Evolutionary conservation across 176 grass and related monocot genomes (phyloP), one percentile per base, ranked within the genome.

Genomic region (Lolium perenne): DNA sequence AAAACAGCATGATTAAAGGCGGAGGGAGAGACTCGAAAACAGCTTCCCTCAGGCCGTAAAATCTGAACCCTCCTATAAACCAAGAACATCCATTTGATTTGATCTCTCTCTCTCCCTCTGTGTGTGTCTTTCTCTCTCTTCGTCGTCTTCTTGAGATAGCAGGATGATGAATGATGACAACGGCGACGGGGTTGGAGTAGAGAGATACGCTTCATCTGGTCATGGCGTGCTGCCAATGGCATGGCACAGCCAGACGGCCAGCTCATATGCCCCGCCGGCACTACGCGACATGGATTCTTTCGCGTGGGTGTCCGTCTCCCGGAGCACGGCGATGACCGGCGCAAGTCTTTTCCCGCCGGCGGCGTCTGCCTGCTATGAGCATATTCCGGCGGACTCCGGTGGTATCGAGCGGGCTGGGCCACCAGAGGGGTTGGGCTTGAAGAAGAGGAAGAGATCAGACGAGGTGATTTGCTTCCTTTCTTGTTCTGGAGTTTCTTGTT

Each of bases 1-100:
- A 46, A 86, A 93, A 79, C 88, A 93, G 59, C 88, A 93, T 86
- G 85, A 88, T 90, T 90, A 90, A 93, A 93, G 82, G 46, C n/a
- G 86, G 88, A 90, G 88, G 86, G 88, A 90, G 88, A 71, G 62
- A 64, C 23, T 58, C 5, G 47, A 58, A 70, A 82, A 47, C 57
- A 77, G 32, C 46, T 29, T 78, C 63, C 58, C 23, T 11, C 38
- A 7, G 21, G 40, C 13, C 6, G 69, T 65, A 38, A 87, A 67
- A 25, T 43, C 64, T 78, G 78, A 85, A 85, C 64, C 77, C 72
- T 87, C 46, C 49, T 79, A 81, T 81, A 89, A 60, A 60, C 81
- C 82, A 77, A 81, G 60, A 76, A 60, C 40, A 41, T 5, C 22
- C 38, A 47, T 76, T 82, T 76, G 71, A 17, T 59, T 55, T 59